Base-by-base conservation (phyloP, 2,329 filamentous ascomycete genomes). In the Triangularia verruculosa region DNA sequence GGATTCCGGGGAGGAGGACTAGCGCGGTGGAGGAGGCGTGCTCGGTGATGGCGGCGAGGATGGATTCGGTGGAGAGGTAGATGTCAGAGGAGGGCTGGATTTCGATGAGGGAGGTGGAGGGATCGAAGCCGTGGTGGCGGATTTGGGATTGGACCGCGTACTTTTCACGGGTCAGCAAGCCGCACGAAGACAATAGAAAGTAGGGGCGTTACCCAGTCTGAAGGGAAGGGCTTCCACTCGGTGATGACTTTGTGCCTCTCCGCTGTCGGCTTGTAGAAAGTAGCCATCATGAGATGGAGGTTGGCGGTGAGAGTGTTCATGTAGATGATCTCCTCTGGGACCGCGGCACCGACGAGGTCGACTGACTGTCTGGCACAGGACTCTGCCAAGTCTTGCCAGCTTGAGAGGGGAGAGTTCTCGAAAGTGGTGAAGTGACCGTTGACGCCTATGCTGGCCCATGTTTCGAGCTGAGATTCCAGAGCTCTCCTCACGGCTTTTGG, bases 181-280 rank as follows among this genome's bases (percentile, higher is more conserved):
- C 27, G 60, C 15, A 5, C 13, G 39, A 12, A 24, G 43, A 30
- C 22, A 9, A 25, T n/a, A 5, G 53, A n/a, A 22, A n/a, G 47
- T 15, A 20, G n/a, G n/a, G 34, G 22, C 27, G 62, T 71, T 79
- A 71, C 80, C 88, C 88, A 89, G 72, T 97, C 93, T 74, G 90
- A 93, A 0, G 93, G 93, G 70, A 97, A 97, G 0, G 93, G 92
- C 73, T 93, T 93, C 76, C 90, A 91, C 75, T 97, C 92, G n/a
- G 94, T 82, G 59, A 96, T 89, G 67, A 96, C 89, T 78, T 94
- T 95, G 78, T 89, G 89, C 43, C 80, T 75, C 69, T 76, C 76
- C 77, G 82, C 72, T 0, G 82, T 89, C 0, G 92, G 92, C 60
- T 79, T 82, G 78, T 94, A 96, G 78, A 96, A 96, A 76, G 89